These are phyloP conservation scores for Oehlia diaphana DNA, from an alignment of 192 early-diverging fungal genomes.

Conservation along the genomic window DNA sequence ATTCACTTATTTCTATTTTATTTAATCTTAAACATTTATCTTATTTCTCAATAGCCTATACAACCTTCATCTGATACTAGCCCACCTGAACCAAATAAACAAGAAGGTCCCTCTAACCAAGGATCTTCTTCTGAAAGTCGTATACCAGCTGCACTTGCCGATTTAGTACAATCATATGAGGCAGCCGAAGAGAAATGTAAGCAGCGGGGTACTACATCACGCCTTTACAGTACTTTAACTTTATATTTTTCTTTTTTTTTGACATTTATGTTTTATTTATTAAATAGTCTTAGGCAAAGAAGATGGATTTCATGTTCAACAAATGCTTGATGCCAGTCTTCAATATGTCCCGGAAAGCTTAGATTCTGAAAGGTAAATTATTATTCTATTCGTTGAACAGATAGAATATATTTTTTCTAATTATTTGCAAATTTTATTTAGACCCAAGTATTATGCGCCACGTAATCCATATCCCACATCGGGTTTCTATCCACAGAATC, in stretches of 20 bases:
- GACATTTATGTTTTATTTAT: slow-evolving; percentile 13
- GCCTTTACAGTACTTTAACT: neutral
- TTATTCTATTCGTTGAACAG: neutral
- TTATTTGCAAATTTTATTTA: slow-evolving; percentile 13
- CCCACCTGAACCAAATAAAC: slow-evolving; percentile 14
- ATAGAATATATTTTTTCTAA: neutral
- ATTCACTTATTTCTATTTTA: neutral
- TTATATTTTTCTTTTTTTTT: neutral
- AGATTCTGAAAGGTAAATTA: slow-evolving; percentile 78
- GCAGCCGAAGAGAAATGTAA: slow-evolving; percentile 51
- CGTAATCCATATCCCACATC: slow-evolving; percentile 79
- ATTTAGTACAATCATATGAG: slow-evolving; percentile 59
- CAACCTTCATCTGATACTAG: neutral
- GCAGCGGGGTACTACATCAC: slow-evolving; percentile 17
- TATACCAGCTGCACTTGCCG: slow-evolving; percentile 52
- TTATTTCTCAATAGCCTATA: neutral
- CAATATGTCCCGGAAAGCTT: slow-evolving; percentile 77
- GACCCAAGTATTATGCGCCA: slow-evolving; percentile 74
- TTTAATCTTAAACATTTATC: neutral
- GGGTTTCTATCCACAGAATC: slow-evolving; percentile 88
- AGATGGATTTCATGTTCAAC: slow-evolving; percentile 47
- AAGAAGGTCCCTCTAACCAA: slow-evolving; percentile 16
- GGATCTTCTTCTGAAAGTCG: slow-evolving; percentile 40
- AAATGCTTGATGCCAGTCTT: slow-evolving; percentile 87
- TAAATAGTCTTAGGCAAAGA: slow-evolving; percentile 44